Percentiles rank a stretch among this genome's conserved stretches.
Evolutionary conservation across 768 basidiomycete species (phyloP).

Genomic region (Nidularia pulvinata): DNA sequence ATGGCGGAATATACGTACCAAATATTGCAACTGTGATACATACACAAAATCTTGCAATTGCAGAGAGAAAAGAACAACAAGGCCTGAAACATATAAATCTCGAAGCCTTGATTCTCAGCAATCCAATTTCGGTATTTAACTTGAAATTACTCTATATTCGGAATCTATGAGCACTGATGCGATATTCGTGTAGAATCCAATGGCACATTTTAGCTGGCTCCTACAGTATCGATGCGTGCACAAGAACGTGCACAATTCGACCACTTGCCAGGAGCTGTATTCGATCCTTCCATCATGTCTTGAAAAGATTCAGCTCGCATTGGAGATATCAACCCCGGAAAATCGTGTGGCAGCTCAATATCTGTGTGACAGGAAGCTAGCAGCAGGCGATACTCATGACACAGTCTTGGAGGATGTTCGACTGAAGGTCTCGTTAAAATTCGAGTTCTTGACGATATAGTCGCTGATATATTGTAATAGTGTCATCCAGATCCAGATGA

Average conservation of each 20-base stretch:
- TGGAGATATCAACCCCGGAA: constrained; percentile 5
- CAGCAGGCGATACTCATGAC: constrained; percentile 9
- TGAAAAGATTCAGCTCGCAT: constrained; percentile 13
- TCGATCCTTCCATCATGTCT: constrained; percentile 20
- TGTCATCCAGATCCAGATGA: constrained; percentile 4
- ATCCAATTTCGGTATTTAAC: constrained; percentile 14
- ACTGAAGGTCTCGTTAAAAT: constrained; percentile 4
- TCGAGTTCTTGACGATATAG: background rate
- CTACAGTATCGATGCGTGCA: constrained; percentile 21
- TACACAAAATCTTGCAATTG: constrained; percentile 22
- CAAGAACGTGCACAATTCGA: constrained; percentile 23
- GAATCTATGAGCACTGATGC: background rate
- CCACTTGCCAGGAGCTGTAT: constrained; percentile 20
- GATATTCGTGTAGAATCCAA: constrained; percentile 22
- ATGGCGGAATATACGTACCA: constrained; percentile 30
- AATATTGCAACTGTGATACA: constrained; percentile 32
- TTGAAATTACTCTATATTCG: background rate
- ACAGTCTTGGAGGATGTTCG: constrained; percentile 13
- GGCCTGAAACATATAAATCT: constrained; percentile 22
- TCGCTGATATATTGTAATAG: constrained; percentile 1
- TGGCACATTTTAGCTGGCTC: constrained; percentile 23
- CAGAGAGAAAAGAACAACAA: constrained; percentile 6
- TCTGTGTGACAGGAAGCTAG: constrained; percentile 2
- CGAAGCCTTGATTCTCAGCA: constrained; percentile 27
- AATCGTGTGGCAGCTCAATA: constrained; percentile 6